phyloP scores from a whole-genome alignment of 441 rosid species.

The Oxalis stricta region DNA sequence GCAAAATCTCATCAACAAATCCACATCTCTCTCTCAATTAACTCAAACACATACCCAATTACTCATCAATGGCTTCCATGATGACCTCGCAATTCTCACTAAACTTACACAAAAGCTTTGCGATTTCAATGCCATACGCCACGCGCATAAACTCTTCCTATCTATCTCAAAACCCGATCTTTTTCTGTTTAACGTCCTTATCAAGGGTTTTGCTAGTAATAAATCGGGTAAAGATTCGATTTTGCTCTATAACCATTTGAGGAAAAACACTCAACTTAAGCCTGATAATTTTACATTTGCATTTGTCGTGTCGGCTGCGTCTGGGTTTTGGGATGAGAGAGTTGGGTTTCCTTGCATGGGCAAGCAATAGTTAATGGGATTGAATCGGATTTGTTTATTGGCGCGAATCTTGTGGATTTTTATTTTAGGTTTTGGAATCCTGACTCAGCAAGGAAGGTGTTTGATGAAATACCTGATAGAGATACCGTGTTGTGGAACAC shows the following conservation, averaged over 20 bases:
- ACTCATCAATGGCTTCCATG: conserved; percentile 28
- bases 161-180: conserved; percentile 44
- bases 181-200: conserved; percentile 59
- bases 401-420: conserved; percentile 42
- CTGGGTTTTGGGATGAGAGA: conserved; percentile 17
- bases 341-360: conserved; percentile 34
- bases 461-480: conserved; percentile 41
- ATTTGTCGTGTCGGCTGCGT: conserved; percentile 38
- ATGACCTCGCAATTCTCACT: conserved; percentile 41
- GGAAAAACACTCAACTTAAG: conserved; percentile 21
- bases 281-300: conserved; percentile 52
- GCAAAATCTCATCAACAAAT: conserved; percentile 32
- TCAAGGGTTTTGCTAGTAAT: conserved; percentile 37
- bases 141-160: conserved; percentile 40
- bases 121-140: conserved; percentile 30
- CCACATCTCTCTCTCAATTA: conserved; percentile 38
- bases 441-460: conserved; percentile 37
- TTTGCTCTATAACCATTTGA: conserved; percentile 28
- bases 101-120: conserved; percentile 57
- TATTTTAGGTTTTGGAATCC: conserved; percentile 32
- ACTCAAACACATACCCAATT: conserved; percentile 52
- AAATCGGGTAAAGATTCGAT: conserved; percentile 30
- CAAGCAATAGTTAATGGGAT: conserved; percentile 40
- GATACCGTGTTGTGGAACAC: conserved; percentile 65
- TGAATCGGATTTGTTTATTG: conserved; percentile 40